phyloP scores from a whole-genome alignment of 169 alveolate species.

The Ichthyophthirius multifiliis region DNA sequence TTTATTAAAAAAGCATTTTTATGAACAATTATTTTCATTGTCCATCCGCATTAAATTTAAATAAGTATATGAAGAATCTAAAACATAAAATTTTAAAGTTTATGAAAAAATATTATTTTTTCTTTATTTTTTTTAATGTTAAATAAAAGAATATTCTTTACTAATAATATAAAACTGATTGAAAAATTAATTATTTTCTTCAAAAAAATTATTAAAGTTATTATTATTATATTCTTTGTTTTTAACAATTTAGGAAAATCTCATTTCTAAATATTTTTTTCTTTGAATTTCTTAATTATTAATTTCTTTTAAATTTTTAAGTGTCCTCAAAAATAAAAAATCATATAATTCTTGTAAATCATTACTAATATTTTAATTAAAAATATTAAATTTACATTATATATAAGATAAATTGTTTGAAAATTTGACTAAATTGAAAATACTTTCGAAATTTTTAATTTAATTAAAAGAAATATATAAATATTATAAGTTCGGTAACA shows the following conservation, averaged over 20 bases:
- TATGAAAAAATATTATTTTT: not conserved
- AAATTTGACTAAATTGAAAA: not conserved
- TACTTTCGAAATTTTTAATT: constrained; percentile 1
- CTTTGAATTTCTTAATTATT: not conserved
- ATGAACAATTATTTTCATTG: not conserved
- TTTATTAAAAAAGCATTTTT: not conserved
- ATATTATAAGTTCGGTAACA: not conserved
- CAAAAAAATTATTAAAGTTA: not conserved
- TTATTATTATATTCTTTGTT: not conserved
- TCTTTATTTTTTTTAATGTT: not conserved
- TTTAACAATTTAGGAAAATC: not conserved
- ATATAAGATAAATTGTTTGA: not conserved
- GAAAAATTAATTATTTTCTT: too few relatives aligned
- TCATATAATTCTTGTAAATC: not conserved
- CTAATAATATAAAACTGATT: not conserved
- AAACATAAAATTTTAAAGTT: not conserved
- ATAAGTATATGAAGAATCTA: not conserved
- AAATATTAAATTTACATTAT: not conserved
- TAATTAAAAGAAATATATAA: not conserved
- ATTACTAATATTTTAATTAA: not conserved
- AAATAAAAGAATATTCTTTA: not conserved
- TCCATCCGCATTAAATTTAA: not conserved
- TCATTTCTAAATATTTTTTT: constrained; percentile 1
- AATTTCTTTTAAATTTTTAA: not conserved
- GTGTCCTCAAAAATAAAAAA: not conserved